A percentile compares a stretch with the other conserved stretches of the same genome.
Evolutionary conservation across 2,329 filamentous ascomycete species (phyloP).

Genomic region (Pseudocercospora cruenta): DNA sequence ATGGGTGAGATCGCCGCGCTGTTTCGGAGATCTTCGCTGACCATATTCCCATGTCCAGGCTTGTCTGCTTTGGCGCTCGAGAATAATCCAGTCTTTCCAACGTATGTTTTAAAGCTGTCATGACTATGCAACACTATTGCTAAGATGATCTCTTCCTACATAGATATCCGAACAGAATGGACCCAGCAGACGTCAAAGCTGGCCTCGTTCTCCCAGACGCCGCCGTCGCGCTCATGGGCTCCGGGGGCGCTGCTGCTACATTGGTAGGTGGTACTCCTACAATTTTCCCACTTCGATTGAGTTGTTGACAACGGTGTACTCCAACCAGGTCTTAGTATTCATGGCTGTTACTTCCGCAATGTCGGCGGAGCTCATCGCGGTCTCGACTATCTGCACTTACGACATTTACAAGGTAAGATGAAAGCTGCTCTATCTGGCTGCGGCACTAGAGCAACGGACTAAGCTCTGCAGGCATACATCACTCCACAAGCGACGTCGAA

Average conservation of each 20-base stretch:
- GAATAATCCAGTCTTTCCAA: slow-evolving; percentile 70
- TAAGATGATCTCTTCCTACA: slow-evolving; percentile 33
- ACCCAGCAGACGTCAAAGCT: slow-evolving; percentile 71
- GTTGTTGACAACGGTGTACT: too few relatives aligned
- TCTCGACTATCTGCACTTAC: slow-evolving; percentile 45
- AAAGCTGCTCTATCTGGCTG: not conserved
- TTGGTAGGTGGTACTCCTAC: slow-evolving; percentile 42
- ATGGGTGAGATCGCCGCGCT: slow-evolving; percentile 31
- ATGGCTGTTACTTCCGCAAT: slow-evolving; percentile 37
- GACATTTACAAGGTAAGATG: slow-evolving; percentile 43
- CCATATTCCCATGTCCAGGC: slow-evolving; percentile 59
- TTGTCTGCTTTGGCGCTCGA: slow-evolving; percentile 79
- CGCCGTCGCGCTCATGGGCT: slow-evolving; percentile 77
- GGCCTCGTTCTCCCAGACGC: slow-evolving; percentile 83
- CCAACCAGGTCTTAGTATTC: slow-evolving; percentile 49
- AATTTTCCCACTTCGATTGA: not conserved
- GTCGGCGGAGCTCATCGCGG: slow-evolving; percentile 46
- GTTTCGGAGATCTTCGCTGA: not conserved
- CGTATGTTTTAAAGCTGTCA: slow-evolving; percentile 48
- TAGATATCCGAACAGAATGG: slow-evolving; percentile 71
- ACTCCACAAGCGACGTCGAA: slow-evolving; percentile 41
- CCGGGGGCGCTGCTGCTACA: slow-evolving; percentile 75
- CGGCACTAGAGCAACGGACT: too few relatives aligned
- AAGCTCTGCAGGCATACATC: slow-evolving; percentile 35
- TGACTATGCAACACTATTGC: slow-evolving; percentile 34